Base-by-base conservation (phyloP, 164 flowering plant genomes). In the Chimonanthus salicifolius region DNA sequence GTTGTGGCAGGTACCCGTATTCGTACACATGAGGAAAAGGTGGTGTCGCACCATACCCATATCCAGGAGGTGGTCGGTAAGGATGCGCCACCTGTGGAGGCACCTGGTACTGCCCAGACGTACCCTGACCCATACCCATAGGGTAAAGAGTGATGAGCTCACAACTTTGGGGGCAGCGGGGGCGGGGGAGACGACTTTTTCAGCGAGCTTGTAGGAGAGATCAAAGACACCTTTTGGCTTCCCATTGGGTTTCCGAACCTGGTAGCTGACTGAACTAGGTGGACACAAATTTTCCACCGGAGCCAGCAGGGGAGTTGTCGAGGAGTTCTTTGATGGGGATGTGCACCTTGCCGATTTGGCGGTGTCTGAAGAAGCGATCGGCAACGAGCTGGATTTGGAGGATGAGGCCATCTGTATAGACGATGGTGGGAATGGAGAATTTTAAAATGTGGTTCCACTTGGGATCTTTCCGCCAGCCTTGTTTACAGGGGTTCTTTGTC, bases 281-380 rank as follows among this genome's bases (percentile, higher is more conserved):
- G 45, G 75, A 2, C 4, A 77, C 71, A 1, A 70, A 79, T 16
- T 46, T 76, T 5, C n/a, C 43, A 74, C 9, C 73, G 74, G 44
- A 5, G 4, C 7, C 11, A 2, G 45, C 21, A 33, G 33, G 33
- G 20, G 49, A 67, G 15, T 62, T 70, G 47, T 79, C 80, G 43
- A 89, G 74, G n/a, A 89, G 83, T 58, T 90, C 96, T 62, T 84
- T 87, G 72, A 89, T 46, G 4, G 90, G 89, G 0, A 90, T 84
- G 64, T 76, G 72, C 45, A 88, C 91, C 48, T 82, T 83, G 2
- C 96, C 92, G 47, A 89, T 72, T n/a, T 79, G 85, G 58, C 70
- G 79, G 73, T 89, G 88, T 11, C 90, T 87, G 15, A 87, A 67
- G 11, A 54, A 46, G 6, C 86, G 80, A 16, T 83, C 82, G 66